Base-by-base conservation (phyloP, 257 asterid species). In the Avicennia marina region DNA sequence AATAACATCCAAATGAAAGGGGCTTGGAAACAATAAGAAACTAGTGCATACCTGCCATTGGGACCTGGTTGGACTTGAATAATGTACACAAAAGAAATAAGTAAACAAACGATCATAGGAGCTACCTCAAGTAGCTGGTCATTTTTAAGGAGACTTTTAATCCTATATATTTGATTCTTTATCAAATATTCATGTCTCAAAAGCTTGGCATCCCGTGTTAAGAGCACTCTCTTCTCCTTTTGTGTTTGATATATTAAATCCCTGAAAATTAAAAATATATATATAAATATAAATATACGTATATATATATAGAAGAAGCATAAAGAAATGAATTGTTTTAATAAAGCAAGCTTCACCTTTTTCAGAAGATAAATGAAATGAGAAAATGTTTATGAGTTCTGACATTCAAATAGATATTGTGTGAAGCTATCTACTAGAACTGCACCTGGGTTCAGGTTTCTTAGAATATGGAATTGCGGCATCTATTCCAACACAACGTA, bases 401-500 rank as follows among this genome's bases (percentile, higher is more conserved):
- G 31, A 42, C 20, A 53, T 46, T 9, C 25, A 33, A 56, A 27
- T 12, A 41, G 11, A 38, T 15, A 55, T 43, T 29, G 7, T 34
- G 27, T 22, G 38, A 57, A 54, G 17, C 62, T 34, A 66, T 42
- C n/a, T 21, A 61, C 56, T 41, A 54, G 57, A 55, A 53, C 11
- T 41, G 71, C 25, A 91, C 98, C 97, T 91, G 56, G 89, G 41
- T 9, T 72, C 90, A 32, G 97, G 97, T 79, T 75, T 91, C 76
- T 72, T 91, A 22, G 83, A 76, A 67, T 72, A 29, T 16, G 98
- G 90, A 73, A 82, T 56, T 44, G 90, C 95, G 68, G 98, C 96
- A 81, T 91, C 98, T 72, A 91, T 73, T 71, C 97, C 95, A 33
- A 88, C 97, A 58, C 98, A 88, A 21, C 97, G 86, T 58, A 91